phyloP scores from a whole-genome alignment of 2,329 filamentous ascomycete species.

The Westerdykella ornata region DNA sequence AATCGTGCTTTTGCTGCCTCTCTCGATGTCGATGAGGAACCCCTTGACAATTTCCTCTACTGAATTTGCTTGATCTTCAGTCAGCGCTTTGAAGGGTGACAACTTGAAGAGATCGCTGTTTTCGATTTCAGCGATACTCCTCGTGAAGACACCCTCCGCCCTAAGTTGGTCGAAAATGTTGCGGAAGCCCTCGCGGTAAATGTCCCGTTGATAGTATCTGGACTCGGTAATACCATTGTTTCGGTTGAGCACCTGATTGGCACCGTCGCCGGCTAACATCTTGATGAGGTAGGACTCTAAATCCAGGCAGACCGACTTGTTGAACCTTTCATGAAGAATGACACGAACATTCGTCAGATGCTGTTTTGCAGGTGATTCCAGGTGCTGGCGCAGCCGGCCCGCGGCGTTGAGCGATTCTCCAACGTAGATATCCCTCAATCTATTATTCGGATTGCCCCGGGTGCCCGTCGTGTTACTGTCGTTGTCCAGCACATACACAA shows the following conservation, averaged over 20 bases:
- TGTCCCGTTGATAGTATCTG: slow-evolving; percentile 7
- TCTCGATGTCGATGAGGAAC: slow-evolving; percentile 6
- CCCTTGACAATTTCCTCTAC: slow-evolving; percentile 7
- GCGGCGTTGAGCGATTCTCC: no score
- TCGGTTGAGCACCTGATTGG: slow-evolving; percentile 8
- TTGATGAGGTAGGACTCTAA: slow-evolving; percentile 10
- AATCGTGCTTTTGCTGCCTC: slow-evolving; percentile 4
- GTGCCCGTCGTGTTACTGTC: no score
- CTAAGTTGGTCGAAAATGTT: slow-evolving; percentile 7
- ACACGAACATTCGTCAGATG: slow-evolving; percentile 8
- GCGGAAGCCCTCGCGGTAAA: slow-evolving; percentile 7
- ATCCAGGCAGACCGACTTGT: slow-evolving; percentile 9
- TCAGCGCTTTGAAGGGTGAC: slow-evolving; percentile 9
- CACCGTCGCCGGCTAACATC: slow-evolving; percentile 7
- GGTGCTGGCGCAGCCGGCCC: slow-evolving; percentile 6
- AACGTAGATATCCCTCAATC: no score
- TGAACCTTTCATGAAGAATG: slow-evolving; percentile 7
- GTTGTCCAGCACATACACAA: no score
- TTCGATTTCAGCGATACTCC: slow-evolving; percentile 9
- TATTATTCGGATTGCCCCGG: no score
- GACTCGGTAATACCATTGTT: slow-evolving; percentile 9
- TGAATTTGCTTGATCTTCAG: slow-evolving; percentile 11
- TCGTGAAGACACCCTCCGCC: slow-evolving; percentile 8
- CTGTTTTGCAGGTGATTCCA: slow-evolving; percentile 7
- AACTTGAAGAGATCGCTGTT: slow-evolving; percentile 10